phyloP scores from a whole-genome alignment of 306 rosid species.

The Styphnolobium japonicum region DNA sequence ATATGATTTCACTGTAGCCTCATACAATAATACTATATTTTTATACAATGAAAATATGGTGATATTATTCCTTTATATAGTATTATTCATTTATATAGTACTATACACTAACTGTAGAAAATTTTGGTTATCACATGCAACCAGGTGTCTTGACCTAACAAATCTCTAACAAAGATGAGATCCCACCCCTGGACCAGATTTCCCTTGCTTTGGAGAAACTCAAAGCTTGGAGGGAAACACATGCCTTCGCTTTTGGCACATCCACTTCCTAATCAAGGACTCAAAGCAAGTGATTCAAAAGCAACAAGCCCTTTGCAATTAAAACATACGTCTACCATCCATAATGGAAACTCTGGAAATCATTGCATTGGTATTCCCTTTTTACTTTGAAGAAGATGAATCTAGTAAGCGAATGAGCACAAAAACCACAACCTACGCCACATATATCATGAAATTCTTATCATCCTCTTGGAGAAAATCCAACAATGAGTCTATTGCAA shows the following conservation, averaged over 20 bases:
- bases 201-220: constrained; percentile 52
- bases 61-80: too few species aligned
- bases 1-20: too few species aligned
- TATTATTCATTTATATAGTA: too few species aligned
- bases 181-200: constrained; percentile 62
- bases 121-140: too few species aligned
- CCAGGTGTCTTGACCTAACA: constrained; percentile 60
- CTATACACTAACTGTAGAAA: too few species aligned
- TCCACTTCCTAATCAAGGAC: constrained; percentile 55
- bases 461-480: constrained; percentile 47
- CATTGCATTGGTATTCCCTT: constrained; percentile 55
- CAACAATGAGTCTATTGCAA: constrained; percentile 53
- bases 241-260: constrained; percentile 56
- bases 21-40: too few species aligned
- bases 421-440: constrained; percentile 63
- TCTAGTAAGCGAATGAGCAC: constrained; percentile 56
- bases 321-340: constrained; percentile 48
- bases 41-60: too few species aligned
- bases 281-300: constrained; percentile 53
- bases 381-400: constrained; percentile 44
- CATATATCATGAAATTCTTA: constrained; percentile 66
- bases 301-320: constrained; percentile 55
- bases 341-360: constrained; percentile 53
- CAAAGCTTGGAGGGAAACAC: constrained; percentile 51
- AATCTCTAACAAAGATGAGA: constrained; percentile 60